These are phyloP conservation scores for Panus rudis DNA, from an alignment of 768 basidiomycete genomes.

Conservation along the genomic window DNA sequence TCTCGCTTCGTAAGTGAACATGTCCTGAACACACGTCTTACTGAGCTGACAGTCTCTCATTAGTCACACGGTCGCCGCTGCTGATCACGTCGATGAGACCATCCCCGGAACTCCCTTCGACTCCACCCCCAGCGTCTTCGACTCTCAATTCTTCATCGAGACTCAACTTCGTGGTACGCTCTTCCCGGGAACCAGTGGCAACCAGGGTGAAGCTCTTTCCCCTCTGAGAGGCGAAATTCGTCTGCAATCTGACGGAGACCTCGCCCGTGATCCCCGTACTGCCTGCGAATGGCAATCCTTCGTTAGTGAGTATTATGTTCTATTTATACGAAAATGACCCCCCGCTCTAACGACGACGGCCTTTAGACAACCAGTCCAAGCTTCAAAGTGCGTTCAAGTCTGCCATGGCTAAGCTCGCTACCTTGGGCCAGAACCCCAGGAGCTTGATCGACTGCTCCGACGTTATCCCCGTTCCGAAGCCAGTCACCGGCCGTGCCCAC, in stretches of 20 bases:
- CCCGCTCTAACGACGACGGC: background rate
- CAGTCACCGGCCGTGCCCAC: conserved; percentile 12
- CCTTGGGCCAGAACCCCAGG: conserved; percentile 15
- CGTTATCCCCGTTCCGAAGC: conserved; percentile 14
- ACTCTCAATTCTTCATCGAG: conserved; percentile 30
- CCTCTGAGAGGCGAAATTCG: conserved; percentile 15
- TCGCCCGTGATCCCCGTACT: conserved; percentile 9
- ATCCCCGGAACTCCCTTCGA: conserved; percentile 28
- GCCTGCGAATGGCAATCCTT: conserved; percentile 20
- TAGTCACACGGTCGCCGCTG: conserved; percentile 16
- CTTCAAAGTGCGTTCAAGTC: conserved; percentile 12
- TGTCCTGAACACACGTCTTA: background rate
- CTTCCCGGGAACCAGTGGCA: conserved; percentile 16
- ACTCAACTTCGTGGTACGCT: conserved; percentile 30
- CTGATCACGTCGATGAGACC: conserved; percentile 18
- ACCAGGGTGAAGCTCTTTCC: conserved; percentile 14
- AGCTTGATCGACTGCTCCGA: conserved; percentile 20
- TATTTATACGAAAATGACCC: no score
- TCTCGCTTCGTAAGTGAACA: conserved; percentile 12
- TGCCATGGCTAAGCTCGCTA: conserved; percentile 19
- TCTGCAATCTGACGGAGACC: conserved; percentile 17
- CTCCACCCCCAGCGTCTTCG: conserved; percentile 21
- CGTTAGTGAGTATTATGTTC: conserved; percentile 11
- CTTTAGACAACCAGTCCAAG: conserved; percentile 15
- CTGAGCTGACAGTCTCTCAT: background rate